A percentile compares a stretch with the other conserved stretches of the same genome.
Conservation (phyloP, 75 land plant species). For the Chamaecyparis obtusa region DNA sequence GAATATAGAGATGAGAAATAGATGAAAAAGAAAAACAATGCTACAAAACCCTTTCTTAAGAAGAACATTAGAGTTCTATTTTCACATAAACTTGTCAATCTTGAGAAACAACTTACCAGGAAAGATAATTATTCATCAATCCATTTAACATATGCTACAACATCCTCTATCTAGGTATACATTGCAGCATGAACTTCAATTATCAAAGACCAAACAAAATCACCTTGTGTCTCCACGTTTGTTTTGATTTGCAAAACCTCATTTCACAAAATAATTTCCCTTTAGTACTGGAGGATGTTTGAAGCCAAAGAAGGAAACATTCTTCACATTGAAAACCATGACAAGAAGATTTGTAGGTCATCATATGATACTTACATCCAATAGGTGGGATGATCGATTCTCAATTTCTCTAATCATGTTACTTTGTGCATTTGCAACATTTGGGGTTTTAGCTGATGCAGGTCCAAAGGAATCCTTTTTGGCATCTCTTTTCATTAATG, state of each 20-base stretch:
- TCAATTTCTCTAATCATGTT: slow-evolving; percentile 75
- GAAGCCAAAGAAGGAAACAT: not conserved
- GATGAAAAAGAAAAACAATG: not conserved
- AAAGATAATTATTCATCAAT: slow-evolving; percentile 80
- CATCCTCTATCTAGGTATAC: slow-evolving; percentile 61
- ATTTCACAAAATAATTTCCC: not conserved
- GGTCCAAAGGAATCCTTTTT: slow-evolving; percentile 25
- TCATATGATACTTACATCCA: slow-evolving; percentile 47
- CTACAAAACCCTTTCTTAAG: not conserved
- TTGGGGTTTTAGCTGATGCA: slow-evolving; percentile 3
- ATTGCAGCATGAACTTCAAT: slow-evolving; percentile 56
- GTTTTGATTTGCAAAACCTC: slow-evolving; percentile 55
- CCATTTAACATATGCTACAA: slow-evolving; percentile 77
- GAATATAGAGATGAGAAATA: too few species aligned
- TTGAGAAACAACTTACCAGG: slow-evolving; percentile 35
- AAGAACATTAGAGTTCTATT: not conserved
- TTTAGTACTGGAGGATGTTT: not conserved
- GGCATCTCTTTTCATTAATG: slow-evolving; percentile 74
- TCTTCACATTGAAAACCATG: not conserved
- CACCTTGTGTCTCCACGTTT: slow-evolving; percentile 82
- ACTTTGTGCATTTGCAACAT: slow-evolving; percentile 35
- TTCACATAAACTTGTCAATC: not conserved
- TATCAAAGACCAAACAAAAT: slow-evolving; percentile 62
- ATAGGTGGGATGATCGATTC: slow-evolving; percentile 58
- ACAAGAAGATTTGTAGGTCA: not conserved